Evolutionary conservation across 176 grass and related monocot genomes (phyloP).

Genomic region (Carex myosuroides): DNA sequence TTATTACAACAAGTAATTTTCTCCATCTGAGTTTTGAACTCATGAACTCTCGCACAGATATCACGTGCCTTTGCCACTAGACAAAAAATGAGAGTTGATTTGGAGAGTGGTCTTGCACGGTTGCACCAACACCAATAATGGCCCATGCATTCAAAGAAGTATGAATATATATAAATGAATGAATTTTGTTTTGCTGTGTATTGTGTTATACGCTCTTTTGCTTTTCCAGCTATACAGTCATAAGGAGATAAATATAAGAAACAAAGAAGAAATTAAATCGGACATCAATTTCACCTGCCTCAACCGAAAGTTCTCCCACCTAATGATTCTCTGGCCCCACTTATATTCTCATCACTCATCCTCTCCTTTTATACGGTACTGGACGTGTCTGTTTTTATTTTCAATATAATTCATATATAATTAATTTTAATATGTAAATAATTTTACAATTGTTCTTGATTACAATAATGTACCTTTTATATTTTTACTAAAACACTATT

Average conservation of each 20-base stretch:
- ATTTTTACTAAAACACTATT: too few species aligned
- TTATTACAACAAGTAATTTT: too few species aligned
- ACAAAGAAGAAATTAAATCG: neutral
- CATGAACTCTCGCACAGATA: too few species aligned
- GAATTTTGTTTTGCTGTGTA: neutral
- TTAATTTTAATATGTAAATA: too few species aligned
- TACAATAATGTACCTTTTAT: too few species aligned
- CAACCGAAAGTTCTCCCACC: conserved; percentile 35
- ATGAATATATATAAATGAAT: neutral
- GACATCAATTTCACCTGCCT: conserved; percentile 36
- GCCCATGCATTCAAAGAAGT: neutral
- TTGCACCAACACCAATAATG: neutral
- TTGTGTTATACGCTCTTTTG: neutral
- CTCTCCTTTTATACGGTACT: neutral
- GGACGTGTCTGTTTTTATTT: neutral
- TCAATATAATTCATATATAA: neutral
- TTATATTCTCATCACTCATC: neutral
- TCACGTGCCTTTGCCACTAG: too few species aligned
- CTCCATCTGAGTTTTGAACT: too few species aligned
- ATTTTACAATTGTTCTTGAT: too few species aligned
- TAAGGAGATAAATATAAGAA: conserved; percentile 14
- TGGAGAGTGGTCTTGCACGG: neutral
- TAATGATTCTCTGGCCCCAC: conserved; percentile 30
- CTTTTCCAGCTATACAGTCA: conserved; percentile 8
- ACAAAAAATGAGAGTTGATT: neutral